Percentiles rank a stretch among this genome's conserved stretches.
Evolutionary conservation across 768 basidiomycete species (phyloP).

Genomic region (Rhodotorula diobovata): DNA sequence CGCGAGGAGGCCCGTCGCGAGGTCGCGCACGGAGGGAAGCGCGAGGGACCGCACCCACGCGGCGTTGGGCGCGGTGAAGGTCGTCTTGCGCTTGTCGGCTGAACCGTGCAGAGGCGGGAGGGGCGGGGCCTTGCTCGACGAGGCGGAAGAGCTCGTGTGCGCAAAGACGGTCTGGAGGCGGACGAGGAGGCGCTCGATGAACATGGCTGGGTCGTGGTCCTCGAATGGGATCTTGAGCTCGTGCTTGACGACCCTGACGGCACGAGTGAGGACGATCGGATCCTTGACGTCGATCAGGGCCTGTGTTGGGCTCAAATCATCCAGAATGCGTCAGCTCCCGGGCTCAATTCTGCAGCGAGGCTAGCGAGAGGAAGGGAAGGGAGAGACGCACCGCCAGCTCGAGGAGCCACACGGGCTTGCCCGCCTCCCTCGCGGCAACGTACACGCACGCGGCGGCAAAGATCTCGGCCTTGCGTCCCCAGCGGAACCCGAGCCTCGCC

Average conservation of each 20-base stretch:
- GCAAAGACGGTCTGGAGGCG: slow-evolving; percentile 23
- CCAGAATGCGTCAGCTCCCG: neutral
- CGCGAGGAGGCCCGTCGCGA: slow-evolving; percentile 25
- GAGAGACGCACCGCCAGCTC: slow-evolving; percentile 22
- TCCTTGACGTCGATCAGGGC: slow-evolving; percentile 13
- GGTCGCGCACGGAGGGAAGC: slow-evolving; percentile 23
- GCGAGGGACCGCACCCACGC: slow-evolving; percentile 16
- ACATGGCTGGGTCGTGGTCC: slow-evolving; percentile 28
- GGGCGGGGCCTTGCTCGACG: neutral
- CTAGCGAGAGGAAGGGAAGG: neutral
- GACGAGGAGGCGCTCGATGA: slow-evolving; percentile 30
- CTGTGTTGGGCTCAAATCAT: neutral
- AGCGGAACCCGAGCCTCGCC: slow-evolving; percentile 17
- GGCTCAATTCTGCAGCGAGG: too few species aligned
- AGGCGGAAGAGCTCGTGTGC: neutral
- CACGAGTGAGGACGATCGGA: slow-evolving; percentile 22
- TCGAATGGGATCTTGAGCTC: slow-evolving; percentile 14
- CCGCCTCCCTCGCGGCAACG: slow-evolving; percentile 8
- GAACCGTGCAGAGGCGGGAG: neutral
- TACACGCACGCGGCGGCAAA: slow-evolving; percentile 31
- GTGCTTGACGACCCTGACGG: slow-evolving; percentile 24
- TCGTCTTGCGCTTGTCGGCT: neutral
- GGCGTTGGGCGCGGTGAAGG: slow-evolving; percentile 1
- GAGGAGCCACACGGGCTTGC: slow-evolving; percentile 9
- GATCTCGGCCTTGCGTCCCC: slow-evolving; percentile 19